A percentile compares a stretch with the other conserved stretches of the same genome.
Conservation (phyloP, 768 basidiomycete species). For the Agaricus subrufescens region DNA sequence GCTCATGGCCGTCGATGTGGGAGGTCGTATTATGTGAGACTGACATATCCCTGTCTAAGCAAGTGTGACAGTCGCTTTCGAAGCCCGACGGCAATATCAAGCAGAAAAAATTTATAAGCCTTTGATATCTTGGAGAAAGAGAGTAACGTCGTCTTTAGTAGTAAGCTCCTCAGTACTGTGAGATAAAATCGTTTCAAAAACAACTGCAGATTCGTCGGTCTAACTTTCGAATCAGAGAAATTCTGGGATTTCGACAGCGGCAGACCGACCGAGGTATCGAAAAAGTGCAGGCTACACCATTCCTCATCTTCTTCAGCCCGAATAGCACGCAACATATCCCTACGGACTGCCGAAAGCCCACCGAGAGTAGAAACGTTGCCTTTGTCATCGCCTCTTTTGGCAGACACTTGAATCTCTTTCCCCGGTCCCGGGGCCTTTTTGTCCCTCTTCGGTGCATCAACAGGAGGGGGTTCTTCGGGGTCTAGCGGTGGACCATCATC, state of each 20-base stretch:
- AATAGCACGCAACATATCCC: slow-evolving; percentile 75
- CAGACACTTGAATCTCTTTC: slow-evolving; percentile 75
- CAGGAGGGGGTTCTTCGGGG: slow-evolving; percentile 63
- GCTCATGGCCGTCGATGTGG: slow-evolving; percentile 23
- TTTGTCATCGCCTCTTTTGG: slow-evolving; percentile 66
- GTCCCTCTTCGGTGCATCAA: slow-evolving; percentile 49
- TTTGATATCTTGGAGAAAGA: slow-evolving; percentile 53
- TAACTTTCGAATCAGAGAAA: slow-evolving; percentile 22
- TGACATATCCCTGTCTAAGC: too few relatives aligned
- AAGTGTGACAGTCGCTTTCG: too few relatives aligned
- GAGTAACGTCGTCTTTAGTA: slow-evolving; percentile 51
- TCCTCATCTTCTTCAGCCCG: slow-evolving; percentile 73
- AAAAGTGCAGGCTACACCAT: slow-evolving; percentile 69
- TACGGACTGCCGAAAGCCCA: slow-evolving; percentile 62
- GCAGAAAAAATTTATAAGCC: slow-evolving; percentile 34
- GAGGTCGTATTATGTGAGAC: too few relatives aligned
- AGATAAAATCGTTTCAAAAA: slow-evolving; percentile 64
- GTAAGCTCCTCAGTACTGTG: slow-evolving; percentile 43
- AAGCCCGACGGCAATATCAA: background rate
- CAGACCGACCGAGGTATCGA: slow-evolving; percentile 53
- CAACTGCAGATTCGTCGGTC: slow-evolving; percentile 52
- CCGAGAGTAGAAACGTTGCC: slow-evolving; percentile 46
- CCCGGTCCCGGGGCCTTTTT: slow-evolving; percentile 54
- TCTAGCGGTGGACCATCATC: slow-evolving; percentile 79
- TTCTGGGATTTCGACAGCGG: background rate